These are phyloP conservation scores for Endocalyx cinctus DNA, from an alignment of 2,329 filamentous ascomycete species.

Conservation along the genomic window DNA sequence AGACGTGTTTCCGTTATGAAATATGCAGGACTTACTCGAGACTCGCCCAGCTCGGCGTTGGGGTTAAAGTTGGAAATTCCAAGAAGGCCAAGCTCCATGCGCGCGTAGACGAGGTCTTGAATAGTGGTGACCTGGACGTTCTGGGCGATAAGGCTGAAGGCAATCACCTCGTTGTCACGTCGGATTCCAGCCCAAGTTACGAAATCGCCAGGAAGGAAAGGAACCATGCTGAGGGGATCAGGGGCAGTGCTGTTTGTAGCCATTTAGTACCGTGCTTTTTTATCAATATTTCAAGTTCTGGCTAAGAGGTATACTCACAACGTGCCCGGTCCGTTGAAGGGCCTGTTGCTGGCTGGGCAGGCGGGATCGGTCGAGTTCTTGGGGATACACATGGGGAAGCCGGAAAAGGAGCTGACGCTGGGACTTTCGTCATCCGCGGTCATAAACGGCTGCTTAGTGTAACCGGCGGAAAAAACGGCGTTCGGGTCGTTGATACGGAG, in stretches of 20 bases:
- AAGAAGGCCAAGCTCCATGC: slow-evolving; percentile 30
- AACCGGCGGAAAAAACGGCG: slow-evolving; percentile 36
- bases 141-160: slow-evolving; percentile 31
- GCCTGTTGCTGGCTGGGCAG: slow-evolving; percentile 30
- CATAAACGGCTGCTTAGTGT: slow-evolving; percentile 34
- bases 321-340: slow-evolving; percentile 26
- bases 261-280: neutral
- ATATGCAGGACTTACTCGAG: slow-evolving; percentile 25
- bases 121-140: slow-evolving; percentile 32
- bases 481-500: slow-evolving; percentile 41
- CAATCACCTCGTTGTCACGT: slow-evolving; percentile 26
- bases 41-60: slow-evolving; percentile 31
- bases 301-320: slow-evolving; percentile 21
- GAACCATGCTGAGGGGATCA: slow-evolving; percentile 31
- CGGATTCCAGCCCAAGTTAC: slow-evolving; percentile 30
- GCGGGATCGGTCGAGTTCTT: slow-evolving; percentile 32
- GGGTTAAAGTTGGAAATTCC: slow-evolving; percentile 31
- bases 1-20: too few species aligned
- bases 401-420: slow-evolving; percentile 42
- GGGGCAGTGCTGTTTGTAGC: slow-evolving; percentile 23
- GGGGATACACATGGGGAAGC: slow-evolving; percentile 49
- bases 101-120: slow-evolving; percentile 28
- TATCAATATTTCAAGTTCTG: neutral
- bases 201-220: slow-evolving; percentile 32
- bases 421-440: slow-evolving; percentile 45